Evolutionary conservation across 306 rosid species (phyloP).

Genomic region (Dryas octopetala): DNA sequence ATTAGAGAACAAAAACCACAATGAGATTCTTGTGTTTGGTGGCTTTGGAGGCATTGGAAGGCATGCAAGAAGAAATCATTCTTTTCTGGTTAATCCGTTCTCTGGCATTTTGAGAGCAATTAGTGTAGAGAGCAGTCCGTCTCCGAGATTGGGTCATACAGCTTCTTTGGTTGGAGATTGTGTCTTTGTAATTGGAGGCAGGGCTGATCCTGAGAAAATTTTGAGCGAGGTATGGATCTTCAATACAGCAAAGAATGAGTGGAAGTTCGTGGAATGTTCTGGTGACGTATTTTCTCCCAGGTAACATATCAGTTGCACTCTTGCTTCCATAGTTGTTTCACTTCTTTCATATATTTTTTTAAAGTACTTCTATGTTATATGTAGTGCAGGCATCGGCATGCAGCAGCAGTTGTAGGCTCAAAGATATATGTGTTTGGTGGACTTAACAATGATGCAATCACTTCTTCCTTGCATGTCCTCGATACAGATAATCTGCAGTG

Average conservation of each 20-base stretch:
- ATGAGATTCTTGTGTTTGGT: constrained; percentile 62
- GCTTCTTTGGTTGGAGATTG: constrained; percentile 60
- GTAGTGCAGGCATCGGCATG: constrained; percentile 79
- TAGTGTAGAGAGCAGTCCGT: constrained; percentile 38
- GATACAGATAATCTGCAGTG: constrained; percentile 58
- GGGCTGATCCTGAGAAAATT: constrained; percentile 79
- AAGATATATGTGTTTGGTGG: constrained; percentile 89
- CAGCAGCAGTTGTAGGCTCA: constrained; percentile 71
- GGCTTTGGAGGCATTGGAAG: constrained; percentile 96
- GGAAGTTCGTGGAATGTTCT: constrained; percentile 56
- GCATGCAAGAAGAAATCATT: constrained; percentile 72
- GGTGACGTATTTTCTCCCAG: constrained; percentile 70
- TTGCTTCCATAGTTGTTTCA: no score
- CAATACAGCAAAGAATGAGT: constrained; percentile 43
- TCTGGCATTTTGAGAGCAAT: constrained; percentile 51
- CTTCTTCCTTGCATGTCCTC: constrained; percentile 65
- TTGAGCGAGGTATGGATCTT: constrained; percentile 74
- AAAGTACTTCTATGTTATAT: constrained; percentile 19
- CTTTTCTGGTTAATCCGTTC: constrained; percentile 54
- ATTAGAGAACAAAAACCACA: constrained; percentile 26
- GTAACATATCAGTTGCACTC: constrained; percentile 32
- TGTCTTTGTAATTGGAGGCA: constrained; percentile 82
- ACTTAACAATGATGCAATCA: constrained; percentile 61
- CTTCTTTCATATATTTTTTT: background rate
- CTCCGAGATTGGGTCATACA: constrained; percentile 76